Conservation (phyloP, 106 monocot genomes). For the Cymbidium sinense region DNA sequence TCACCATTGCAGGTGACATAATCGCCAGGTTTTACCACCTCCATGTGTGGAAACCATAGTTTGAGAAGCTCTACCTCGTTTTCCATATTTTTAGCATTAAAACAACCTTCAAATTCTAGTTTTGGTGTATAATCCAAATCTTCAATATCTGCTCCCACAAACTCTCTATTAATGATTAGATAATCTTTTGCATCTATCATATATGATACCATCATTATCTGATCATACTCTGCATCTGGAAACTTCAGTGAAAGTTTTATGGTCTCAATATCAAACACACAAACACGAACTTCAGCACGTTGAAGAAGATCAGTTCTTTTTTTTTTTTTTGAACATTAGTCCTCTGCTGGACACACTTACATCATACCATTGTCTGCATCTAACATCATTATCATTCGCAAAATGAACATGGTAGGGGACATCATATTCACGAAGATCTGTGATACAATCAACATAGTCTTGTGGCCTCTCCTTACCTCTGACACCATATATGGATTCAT, state of each 20-base stretch:
- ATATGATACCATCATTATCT: slow-evolving; percentile 98
- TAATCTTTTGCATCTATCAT: slow-evolving; percentile 91
- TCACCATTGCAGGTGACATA: slow-evolving; percentile 99
- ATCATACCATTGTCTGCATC: slow-evolving; percentile 96
- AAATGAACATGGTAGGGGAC: slow-evolving; percentile 96
- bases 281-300: slow-evolving; percentile 95
- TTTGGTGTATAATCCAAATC: slow-evolving; percentile 98
- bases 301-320: slow-evolving; percentile 91
- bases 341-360: slow-evolving; percentile 54
- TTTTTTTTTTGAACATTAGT: slow-evolving; percentile 42
- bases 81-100: slow-evolving; percentile 81
- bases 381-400: slow-evolving; percentile 85
- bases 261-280: slow-evolving; percentile 99
- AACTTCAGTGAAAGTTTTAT: slow-evolving; percentile 97
- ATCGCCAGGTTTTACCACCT: slow-evolving; percentile 88
- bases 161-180: slow-evolving; percentile 94
- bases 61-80: slow-evolving; percentile 88
- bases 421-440: slow-evolving; percentile 96
- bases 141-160: slow-evolving; percentile 94
- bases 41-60: slow-evolving; percentile 91
- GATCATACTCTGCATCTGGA: slow-evolving; percentile 95
- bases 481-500: slow-evolving; percentile 62
- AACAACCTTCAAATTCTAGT: slow-evolving; percentile 94
- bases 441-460: slow-evolving; percentile 80
- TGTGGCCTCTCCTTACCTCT: slow-evolving; percentile 62